Percentiles rank a stretch among this genome's conserved stretches.
Evolutionary conservation across 352 stramenopile genomes (phyloP).

Genomic region (Phytophthora multivora): DNA sequence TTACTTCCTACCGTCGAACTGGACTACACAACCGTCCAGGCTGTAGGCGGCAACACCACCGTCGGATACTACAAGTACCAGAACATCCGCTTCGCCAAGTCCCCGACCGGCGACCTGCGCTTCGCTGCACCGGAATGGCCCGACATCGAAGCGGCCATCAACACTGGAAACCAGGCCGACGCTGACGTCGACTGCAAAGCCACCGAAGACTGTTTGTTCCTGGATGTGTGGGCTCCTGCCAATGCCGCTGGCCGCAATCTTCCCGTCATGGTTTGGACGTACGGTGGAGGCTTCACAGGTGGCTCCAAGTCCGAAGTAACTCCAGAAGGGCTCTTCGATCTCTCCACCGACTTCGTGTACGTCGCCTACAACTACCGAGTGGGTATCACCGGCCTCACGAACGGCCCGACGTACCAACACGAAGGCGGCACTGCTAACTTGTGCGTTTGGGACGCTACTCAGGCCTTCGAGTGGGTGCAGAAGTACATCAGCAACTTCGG

Average conservation of each 20-base stretch:
- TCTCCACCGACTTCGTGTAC: slow-evolving; percentile 7
- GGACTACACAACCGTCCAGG: slow-evolving; percentile 34
- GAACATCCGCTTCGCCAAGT: slow-evolving; percentile 37
- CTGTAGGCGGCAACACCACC: slow-evolving; percentile 25
- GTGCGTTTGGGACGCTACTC: slow-evolving; percentile 30
- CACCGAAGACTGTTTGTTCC: slow-evolving; percentile 39
- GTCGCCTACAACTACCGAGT: background rate
- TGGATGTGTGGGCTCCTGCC: slow-evolving; percentile 37
- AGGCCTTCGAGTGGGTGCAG: slow-evolving; percentile 44
- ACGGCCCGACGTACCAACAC: slow-evolving; percentile 30
- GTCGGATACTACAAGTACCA: slow-evolving; percentile 42
- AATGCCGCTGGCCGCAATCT: slow-evolving; percentile 27
- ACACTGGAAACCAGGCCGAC: slow-evolving; percentile 30
- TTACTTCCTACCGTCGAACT: slow-evolving; percentile 24
- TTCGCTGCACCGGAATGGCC: slow-evolving; percentile 31
- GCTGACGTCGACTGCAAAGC: slow-evolving; percentile 21
- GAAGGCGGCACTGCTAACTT: slow-evolving; percentile 33
- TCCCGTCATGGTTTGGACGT: slow-evolving; percentile 38
- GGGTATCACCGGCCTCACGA: slow-evolving; percentile 28
- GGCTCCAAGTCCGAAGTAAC: slow-evolving; percentile 28
- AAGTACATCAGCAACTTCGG: slow-evolving; percentile 46
- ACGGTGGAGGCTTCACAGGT: slow-evolving; percentile 31
- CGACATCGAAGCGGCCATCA: slow-evolving; percentile 24
- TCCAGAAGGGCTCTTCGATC: slow-evolving; percentile 26
- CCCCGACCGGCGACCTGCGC: slow-evolving; percentile 29